Base-by-base conservation (phyloP, 163 green algal species). In the Volvox carteri region DNA sequence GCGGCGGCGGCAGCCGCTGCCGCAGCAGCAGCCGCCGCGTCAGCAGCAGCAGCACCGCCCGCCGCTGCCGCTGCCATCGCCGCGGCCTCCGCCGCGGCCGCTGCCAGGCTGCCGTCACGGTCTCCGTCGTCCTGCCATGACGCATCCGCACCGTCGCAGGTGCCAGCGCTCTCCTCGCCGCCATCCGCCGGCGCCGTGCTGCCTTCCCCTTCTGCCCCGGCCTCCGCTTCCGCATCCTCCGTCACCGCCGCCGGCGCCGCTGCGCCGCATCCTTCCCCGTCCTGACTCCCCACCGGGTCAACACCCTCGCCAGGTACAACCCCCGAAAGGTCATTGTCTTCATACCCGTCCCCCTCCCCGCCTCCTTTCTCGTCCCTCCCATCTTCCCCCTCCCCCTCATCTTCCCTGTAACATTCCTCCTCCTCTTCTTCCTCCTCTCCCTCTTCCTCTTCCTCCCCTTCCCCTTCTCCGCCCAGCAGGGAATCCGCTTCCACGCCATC, bases 401-500 rank as follows among this genome's bases (percentile, higher is more conserved):
- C 73, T 19, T 21, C 41, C 25, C 65, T 25, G 44, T 65, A 44
- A 4, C 41, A 12, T 41, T 46, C 74, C 44, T 81, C 44, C 25
- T 46, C 74, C 28, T 81, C 74, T 2, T 44, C 44, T n/a, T 81
- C 44, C 74, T 65, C 74, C 28, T 78, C 68, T 21, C 54, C 68
- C 21, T 78, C 68, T 39, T 78, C 68, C 68, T 78, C 68, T 14
- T 78, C 18, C 16, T 30, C 68, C 37, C 18, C 68, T 30, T 78
- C 37, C 8, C 68, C 35, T 4, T 67, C 56, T 23, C 19, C 9
- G 56, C 19, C 56, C 56, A 58, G 48, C 48, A 14, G 12, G 12
- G n/a, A n/a, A n/a, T n/a, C n/a, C n/a, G n/a, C n/a, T n/a, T n/a
- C n/a, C n/a, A n/a, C n/a, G n/a, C n/a, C n/a, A n/a, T n/a, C n/a